phyloP scores from a whole-genome alignment of 495 filamentous ascomycete genomes.

The Aspergillus leporis region DNA sequence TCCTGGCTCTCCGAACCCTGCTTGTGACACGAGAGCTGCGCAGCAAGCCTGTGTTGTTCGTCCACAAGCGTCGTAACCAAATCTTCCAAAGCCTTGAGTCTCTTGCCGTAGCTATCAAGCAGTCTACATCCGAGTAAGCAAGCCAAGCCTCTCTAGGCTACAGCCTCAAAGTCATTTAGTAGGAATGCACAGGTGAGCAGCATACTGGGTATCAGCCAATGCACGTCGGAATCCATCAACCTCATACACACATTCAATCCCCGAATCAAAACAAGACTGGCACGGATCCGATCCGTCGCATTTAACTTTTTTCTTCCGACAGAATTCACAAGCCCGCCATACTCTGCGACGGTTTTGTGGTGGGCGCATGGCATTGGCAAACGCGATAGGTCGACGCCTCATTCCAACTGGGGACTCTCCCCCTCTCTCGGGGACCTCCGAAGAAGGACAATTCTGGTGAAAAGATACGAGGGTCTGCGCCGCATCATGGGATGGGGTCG shows the following conservation, averaged over 20 bases:
- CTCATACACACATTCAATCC: too few relatives aligned
- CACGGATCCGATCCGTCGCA: conserved; percentile 26
- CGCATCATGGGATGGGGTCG: too few relatives aligned
- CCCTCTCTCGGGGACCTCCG: too few relatives aligned
- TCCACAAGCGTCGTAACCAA: conserved; percentile 5
- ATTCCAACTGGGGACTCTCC: too few relatives aligned
- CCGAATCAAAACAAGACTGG: conserved; percentile 21
- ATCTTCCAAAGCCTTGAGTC: conserved; percentile 3
- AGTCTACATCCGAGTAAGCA: too few relatives aligned
- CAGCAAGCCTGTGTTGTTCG: conserved; percentile 3
- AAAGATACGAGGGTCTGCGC: too few relatives aligned
- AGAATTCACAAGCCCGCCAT: conserved; percentile 32
- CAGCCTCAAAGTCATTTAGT: too few relatives aligned
- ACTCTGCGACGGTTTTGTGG: conserved; percentile 27
- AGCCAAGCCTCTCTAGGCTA: too few relatives aligned
- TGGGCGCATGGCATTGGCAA: background rate
- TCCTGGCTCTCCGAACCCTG: background rate
- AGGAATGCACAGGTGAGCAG: background rate
- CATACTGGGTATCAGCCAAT: conserved; percentile 21
- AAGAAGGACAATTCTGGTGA: too few relatives aligned
- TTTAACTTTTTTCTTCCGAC: conserved; percentile 24
- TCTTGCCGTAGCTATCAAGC: conserved; percentile 4
- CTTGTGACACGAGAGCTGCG: conserved; percentile 1
- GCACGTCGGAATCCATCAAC: too few relatives aligned
- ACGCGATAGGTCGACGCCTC: background rate